Evolutionary conservation across 257 asterid species (phyloP), one percentile per base, ranked within the genome.

Genomic region (Capsicum chinense): DNA sequence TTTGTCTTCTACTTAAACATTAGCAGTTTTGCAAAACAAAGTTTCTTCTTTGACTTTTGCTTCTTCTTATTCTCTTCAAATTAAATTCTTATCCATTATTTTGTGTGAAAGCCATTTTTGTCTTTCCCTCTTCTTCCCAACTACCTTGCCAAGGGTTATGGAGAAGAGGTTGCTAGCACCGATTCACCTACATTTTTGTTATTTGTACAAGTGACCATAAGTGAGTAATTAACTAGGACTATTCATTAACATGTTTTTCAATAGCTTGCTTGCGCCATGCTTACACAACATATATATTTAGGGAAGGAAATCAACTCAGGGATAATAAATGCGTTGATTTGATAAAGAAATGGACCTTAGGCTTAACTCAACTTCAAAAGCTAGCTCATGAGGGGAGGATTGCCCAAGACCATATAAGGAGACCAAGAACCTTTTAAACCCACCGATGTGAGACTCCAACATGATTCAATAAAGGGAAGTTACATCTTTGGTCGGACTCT

Each of bases 91-190:
- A 54, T 78, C 64, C 33, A 74, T 69, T 16, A 74, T 69, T 16
- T 74, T 42, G 16, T 9, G 13, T 35, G 37, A 37, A 69, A 42
- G 8, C 5, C 19, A 42, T 33, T 54, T 78, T 78, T 54, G 82
- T 78, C 64, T 78, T 78, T 26, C 50, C 82, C 14, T 78, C 64
- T 37, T 54, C 64, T 69, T 9, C 82, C 81, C 82, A 52, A 78
- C 82, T 6, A 76, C 63, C 64, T 76, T 52, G 15, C 81, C 64
- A 11, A 52, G 64, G 48, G 81, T 14, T 26, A 58, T 76, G 81
- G 64, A 76, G 81, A 76, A 54, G 81, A 76, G 81, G 48, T 76
- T 54, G 81, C 81, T 76, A 54, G 26, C 81, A 76, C 81, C 81
- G 81, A 76, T 54, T 76, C 81, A 76, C 81, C 81, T 54, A 5